phyloP scores from a whole-genome alignment of 257 asterid species.

The Salvia splendens region DNA sequence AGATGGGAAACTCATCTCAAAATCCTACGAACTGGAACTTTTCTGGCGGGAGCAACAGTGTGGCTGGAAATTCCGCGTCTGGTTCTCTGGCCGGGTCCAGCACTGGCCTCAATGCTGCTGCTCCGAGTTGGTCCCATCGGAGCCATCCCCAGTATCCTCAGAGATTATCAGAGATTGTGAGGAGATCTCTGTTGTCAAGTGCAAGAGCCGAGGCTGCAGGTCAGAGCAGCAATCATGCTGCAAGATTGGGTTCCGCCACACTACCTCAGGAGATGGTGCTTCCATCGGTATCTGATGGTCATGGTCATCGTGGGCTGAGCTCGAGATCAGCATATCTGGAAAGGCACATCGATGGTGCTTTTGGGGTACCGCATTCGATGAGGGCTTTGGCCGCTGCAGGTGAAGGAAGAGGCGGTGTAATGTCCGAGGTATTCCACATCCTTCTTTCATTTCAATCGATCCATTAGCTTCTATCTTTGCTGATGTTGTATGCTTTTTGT shows the following conservation, averaged over 20 bases:
- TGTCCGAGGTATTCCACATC: conserved; percentile 74
- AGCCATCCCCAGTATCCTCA: conserved; percentile 60
- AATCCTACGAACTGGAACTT: conserved; percentile 51
- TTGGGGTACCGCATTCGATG: conserved; percentile 64
- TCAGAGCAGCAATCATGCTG: conserved; percentile 41
- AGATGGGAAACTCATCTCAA: conserved; percentile 53
- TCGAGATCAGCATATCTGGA: conserved; percentile 72
- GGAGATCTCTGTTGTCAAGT: conserved; percentile 65
- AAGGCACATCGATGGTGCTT: conserved; percentile 66
- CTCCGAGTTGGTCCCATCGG: conserved; percentile 59
- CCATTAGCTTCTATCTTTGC: background rate
- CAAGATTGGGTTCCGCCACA: conserved; percentile 38
- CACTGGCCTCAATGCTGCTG: conserved; percentile 45
- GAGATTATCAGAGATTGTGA: conserved; percentile 66
- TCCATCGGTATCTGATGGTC: conserved; percentile 50
- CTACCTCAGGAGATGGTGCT: conserved; percentile 43
- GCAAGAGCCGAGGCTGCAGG: conserved; percentile 55
- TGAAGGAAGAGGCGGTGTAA: conserved; percentile 73
- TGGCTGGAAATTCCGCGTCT: conserved; percentile 51
- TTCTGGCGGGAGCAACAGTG: conserved; percentile 42
- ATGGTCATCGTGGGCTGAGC: conserved; percentile 45
- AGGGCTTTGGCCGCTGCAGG: conserved; percentile 64
- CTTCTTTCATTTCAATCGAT: conserved; percentile 4
- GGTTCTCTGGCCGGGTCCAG: conserved; percentile 50
- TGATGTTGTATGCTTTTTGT: background rate